Base-by-base conservation (phyloP, 1,139 yeast species). In the Nakaseomyces uthaithaninus region DNA sequence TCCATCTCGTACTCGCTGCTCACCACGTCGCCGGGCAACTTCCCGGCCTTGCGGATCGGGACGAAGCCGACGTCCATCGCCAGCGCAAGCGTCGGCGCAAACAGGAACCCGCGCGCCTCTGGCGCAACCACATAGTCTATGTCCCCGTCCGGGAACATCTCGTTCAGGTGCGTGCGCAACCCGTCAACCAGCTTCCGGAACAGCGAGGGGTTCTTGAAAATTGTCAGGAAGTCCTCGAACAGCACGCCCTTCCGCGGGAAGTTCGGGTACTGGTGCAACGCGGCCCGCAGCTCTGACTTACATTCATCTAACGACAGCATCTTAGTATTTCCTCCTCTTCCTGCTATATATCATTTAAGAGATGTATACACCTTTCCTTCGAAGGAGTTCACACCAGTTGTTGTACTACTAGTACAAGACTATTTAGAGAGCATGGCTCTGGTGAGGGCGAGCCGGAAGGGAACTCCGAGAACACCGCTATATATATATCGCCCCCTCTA, bases 181-280 rank as follows among this genome's bases (percentile, higher is more conserved):
- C 93, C 94, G 47, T 74, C 74, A 37, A 87, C 69, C 49, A 87
- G 71, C 54, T 79, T 78, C 55, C 78, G 77, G 71, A 87, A 87
- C 42, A 82, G 68, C 41, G 67, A 70, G 38, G 96, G 95, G 51
- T 75, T 69, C 59, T 83, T 74, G 71, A 89, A 87, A 48, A 87
- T 80, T 40, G 96, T 96, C 60, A 86, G 71, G 61, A 87, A 86
- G 62, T 87, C 96, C 67, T 91, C 97, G 57, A 91, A 91, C 37
- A 91, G 68, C 49, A 91, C 76, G 11, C 98, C 98, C 67, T 83
- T 81, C 46, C 75, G 62, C 33, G 98, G 98, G 69, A 91, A 91
- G 68, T 91, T 86, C 48, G 89, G 94, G 71, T 82, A 89, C 62
- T 85, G 94, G 53, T 72, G 80, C 45, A 82, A 67, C 50, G 81